Evolutionary conservation across 2,329 filamentous ascomycete species (phyloP), one percentile per base, ranked within the genome.

Genomic region (Talaromyces albobiverticillius): DNA sequence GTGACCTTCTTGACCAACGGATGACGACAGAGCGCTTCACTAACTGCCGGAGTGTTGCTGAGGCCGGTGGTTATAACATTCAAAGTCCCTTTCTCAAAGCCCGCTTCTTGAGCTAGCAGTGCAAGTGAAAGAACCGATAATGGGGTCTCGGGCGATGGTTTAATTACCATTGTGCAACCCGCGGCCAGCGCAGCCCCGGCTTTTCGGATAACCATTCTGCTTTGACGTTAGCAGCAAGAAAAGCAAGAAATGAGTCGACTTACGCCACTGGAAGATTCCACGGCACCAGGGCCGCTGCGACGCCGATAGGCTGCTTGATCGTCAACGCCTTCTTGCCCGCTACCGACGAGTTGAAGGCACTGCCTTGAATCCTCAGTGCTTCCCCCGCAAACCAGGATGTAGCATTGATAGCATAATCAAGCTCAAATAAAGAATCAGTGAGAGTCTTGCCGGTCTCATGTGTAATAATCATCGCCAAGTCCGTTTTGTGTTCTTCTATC

Each of bases 231-330:
- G 26, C 10, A 5, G 26, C 26, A 10, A 29, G 26, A 10, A 10
- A 29, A 29, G 26, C n/a, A 29, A 29, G 26, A 29, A 29, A 29
- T 29, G 10, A 29, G 26, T 6, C 26, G 10, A 29, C 26, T 5
- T 29, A 29, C 26, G 84, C 84, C 48, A 87, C 77, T 0, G 85
- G 85, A 59, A 88, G 88, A 62, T 89, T 88, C 86, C 86, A 89
- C 4, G 87, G 86, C 1, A 89, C 85, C 14, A 90, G 71, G 0
- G 86, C 86, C 0, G 80, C 86, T 0, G 82, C 78, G 10, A 88
- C 85, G 53, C 87, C 87, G 55, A 89, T 79, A 0, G 86, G 86
- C 68, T 89, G 86, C 74, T 92, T 92, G 61, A 91, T 80, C 0
- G 85, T 87, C 57, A 92, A 82, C 2, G 85, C 88, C 76, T 29